These are phyloP conservation scores for Saxophila tyrrhenica DNA, from an alignment of 495 filamentous ascomycete species.

Conservation along the genomic window DNA sequence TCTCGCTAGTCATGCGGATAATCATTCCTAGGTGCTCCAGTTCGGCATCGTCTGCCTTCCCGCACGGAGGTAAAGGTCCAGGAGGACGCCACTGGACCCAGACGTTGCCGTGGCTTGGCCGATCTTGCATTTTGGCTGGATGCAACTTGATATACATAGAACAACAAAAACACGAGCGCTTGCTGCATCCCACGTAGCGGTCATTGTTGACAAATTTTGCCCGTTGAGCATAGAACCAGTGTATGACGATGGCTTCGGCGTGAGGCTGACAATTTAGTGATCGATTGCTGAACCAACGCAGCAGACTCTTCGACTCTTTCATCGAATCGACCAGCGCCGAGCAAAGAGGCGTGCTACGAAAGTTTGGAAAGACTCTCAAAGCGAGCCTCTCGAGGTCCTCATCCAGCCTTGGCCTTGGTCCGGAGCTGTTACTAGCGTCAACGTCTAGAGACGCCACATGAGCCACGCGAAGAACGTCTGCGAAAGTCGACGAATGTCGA, in stretches of 20 bases:
- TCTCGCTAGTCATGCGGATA: conserved; percentile 3
- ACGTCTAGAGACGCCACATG: neutral
- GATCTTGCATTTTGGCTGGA: neutral
- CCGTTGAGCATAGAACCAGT: neutral
- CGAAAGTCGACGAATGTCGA: neutral
- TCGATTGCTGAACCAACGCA: conserved; percentile 1
- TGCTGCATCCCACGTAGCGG: conserved; percentile 3
- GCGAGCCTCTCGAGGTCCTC: conserved; percentile 1
- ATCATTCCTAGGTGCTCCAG: neutral
- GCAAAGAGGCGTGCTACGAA: conserved; percentile 1
- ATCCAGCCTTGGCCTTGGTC: conserved; percentile 1
- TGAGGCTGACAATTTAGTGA: conserved; percentile 1
- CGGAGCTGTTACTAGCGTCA: neutral
- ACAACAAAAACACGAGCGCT: conserved; percentile 6
- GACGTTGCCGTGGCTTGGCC: neutral
- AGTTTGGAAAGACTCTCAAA: conserved; percentile 5
- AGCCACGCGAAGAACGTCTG: neutral
- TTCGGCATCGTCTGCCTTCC: neutral
- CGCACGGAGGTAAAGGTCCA: neutral
- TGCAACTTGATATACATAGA: conserved; percentile 4
- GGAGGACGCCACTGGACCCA: conserved; percentile 3
- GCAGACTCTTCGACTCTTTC: neutral
- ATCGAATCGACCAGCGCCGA: neutral
- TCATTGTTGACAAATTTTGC: conserved; percentile 3
- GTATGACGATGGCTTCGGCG: neutral